phyloP scores from a whole-genome alignment of 805 yeast genomes.

The Yarrowia deformans region DNA sequence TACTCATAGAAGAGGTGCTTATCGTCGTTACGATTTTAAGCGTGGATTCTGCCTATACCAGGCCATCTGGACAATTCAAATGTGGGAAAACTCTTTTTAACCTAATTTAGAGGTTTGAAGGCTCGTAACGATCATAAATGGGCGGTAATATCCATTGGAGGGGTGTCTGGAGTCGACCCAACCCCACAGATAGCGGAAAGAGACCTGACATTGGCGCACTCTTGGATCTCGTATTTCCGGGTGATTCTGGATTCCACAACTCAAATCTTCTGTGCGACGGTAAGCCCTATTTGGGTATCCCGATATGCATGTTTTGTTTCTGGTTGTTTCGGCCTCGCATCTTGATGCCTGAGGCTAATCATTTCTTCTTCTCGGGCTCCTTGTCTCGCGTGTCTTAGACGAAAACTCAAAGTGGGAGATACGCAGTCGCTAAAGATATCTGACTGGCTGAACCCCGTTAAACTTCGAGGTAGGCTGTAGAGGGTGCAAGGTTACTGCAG shows the following conservation, averaged over 20 bases:
- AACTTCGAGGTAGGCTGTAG: conserved; percentile 14
- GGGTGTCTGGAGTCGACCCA: too few species aligned
- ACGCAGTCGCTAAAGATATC: neutral
- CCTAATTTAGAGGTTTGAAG: neutral
- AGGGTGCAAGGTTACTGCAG: conserved; percentile 24
- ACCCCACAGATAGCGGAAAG: too few species aligned
- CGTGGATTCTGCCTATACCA: neutral
- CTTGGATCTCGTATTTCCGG: conserved; percentile 17
- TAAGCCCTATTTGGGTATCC: conserved; percentile 19
- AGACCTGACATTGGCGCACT: neutral
- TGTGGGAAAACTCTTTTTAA: conserved; percentile 9
- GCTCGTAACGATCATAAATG: neutral
- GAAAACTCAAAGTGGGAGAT: neutral
- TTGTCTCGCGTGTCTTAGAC: neutral
- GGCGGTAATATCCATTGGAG: too few species aligned
- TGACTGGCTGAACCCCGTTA: conserved; percentile 15
- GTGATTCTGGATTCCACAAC: conserved; percentile 15
- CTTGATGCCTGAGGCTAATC: conserved; percentile 10
- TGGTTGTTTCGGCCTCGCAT: conserved; percentile 34
- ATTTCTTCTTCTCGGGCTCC: too few species aligned
- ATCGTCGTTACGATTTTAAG: conserved; percentile 16
- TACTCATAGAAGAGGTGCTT: conserved; percentile 1
- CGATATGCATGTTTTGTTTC: conserved; percentile 28
- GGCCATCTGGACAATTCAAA: neutral
- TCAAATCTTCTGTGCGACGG: conserved; percentile 17